Evolutionary conservation across 345 rosid species (phyloP).

Genomic region (Eucalyptus globulus): DNA sequence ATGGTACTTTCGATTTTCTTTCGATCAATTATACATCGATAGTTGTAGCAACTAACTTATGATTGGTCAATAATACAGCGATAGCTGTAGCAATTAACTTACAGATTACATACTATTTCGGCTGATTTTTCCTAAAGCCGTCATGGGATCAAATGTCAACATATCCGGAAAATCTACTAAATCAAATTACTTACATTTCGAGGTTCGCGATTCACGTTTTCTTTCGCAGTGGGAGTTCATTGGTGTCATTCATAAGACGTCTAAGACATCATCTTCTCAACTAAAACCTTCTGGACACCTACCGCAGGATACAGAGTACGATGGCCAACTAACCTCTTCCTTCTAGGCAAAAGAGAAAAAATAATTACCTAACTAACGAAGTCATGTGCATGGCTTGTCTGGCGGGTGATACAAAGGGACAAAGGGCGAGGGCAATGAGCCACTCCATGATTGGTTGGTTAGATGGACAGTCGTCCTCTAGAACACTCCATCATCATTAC

Average conservation of each 20-base stretch:
- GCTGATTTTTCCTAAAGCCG: neutral
- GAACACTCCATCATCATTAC: neutral
- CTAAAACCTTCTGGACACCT: neutral
- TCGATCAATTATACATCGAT: too few relatives aligned
- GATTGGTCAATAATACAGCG: too few relatives aligned
- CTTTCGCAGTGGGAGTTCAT: neutral
- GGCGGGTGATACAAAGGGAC: neutral
- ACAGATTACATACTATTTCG: neutral
- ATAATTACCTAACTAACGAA: neutral
- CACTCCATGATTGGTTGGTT: neutral
- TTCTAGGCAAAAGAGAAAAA: neutral
- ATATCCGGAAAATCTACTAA: neutral
- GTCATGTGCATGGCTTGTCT: neutral
- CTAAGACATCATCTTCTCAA: too few relatives aligned
- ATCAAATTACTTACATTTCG: neutral
- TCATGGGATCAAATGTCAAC: neutral
- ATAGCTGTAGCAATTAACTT: too few relatives aligned
- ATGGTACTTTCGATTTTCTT: too few relatives aligned
- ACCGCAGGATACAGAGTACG: neutral
- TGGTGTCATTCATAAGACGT: neutral
- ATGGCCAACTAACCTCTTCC: neutral
- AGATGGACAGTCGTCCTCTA: neutral
- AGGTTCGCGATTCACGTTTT: neutral
- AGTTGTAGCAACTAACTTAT: neutral
- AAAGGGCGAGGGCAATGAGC: neutral